Conservation (phyloP, 2,329 filamentous ascomycete genomes). For the Fusarium setosum region DNA sequence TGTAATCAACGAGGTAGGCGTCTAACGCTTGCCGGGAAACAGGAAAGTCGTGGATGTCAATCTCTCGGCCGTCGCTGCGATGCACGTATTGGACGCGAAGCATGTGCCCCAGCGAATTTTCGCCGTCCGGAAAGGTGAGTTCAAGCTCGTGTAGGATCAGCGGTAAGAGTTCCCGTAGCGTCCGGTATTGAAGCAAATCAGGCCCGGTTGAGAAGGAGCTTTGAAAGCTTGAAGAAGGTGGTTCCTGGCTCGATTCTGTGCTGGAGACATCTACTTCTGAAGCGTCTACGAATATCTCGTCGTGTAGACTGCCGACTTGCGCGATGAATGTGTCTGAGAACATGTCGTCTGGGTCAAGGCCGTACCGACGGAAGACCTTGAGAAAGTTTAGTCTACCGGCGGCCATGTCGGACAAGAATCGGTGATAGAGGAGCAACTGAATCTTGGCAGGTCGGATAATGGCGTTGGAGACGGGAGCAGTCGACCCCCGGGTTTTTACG, state of each 20-base stretch:
- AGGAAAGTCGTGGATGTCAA: slow-evolving; percentile 69
- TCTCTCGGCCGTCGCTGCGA: slow-evolving; percentile 62
- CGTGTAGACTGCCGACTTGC: slow-evolving; percentile 76
- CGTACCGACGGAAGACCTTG: slow-evolving; percentile 77
- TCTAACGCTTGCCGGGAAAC: slow-evolving; percentile 74
- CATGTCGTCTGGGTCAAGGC: slow-evolving; percentile 69
- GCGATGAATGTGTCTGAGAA: slow-evolving; percentile 87
- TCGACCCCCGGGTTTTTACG: slow-evolving; percentile 83
- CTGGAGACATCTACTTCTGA: slow-evolving; percentile 46
- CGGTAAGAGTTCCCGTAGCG: slow-evolving; percentile 58
- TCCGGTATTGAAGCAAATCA: slow-evolving; percentile 59
- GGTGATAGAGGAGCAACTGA: slow-evolving; percentile 91
- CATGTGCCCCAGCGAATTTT: slow-evolving; percentile 60
- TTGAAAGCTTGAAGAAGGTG: slow-evolving; percentile 26
- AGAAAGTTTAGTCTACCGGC: slow-evolving; percentile 76
- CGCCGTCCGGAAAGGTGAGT: slow-evolving; percentile 64
- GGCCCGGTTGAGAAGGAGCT: slow-evolving; percentile 34
- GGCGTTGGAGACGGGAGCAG: slow-evolving; percentile 72
- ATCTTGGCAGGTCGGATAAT: slow-evolving; percentile 82
- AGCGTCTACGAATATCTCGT: slow-evolving; percentile 69
- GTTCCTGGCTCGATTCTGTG: slow-evolving; percentile 15
- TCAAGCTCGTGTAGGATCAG: slow-evolving; percentile 60
- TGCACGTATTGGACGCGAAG: slow-evolving; percentile 67
- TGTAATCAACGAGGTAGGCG: slow-evolving; percentile 73
- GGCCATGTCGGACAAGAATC: slow-evolving; percentile 82